Percentiles rank a stretch among this genome's conserved stretches.
These are phyloP conservation scores for Clathrus columnatus DNA, from an alignment of 768 basidiomycete species.

Conservation along the genomic window DNA sequence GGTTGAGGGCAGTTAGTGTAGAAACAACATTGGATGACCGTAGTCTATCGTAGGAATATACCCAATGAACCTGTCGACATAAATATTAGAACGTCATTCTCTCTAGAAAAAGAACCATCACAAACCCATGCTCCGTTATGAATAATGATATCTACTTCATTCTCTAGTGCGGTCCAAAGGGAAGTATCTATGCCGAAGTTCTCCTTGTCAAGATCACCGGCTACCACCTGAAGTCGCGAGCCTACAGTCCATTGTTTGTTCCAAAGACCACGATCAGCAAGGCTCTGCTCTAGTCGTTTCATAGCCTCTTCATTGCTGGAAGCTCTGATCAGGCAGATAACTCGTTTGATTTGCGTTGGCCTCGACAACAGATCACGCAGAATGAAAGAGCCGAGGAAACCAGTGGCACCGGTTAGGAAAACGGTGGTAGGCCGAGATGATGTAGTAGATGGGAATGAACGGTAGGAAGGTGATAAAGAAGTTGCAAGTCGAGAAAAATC, in stretches of 20 bases:
- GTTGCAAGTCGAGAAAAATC: constrained; percentile 62
- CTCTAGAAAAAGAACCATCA: constrained; percentile 13
- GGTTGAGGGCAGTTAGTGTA: constrained; percentile 73
- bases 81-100: background rate
- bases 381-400: constrained; percentile 93
- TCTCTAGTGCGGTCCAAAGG: constrained; percentile 58
- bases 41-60: constrained; percentile 93
- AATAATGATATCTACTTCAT: constrained; percentile 72
- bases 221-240: constrained; percentile 66
- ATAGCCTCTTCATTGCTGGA: constrained; percentile 52
- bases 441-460: constrained; percentile 51
- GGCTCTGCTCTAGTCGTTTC: constrained; percentile 59
- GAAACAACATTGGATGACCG: constrained; percentile 89
- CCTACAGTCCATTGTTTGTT: constrained; percentile 68
- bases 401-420: constrained; percentile 95
- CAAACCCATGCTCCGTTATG: constrained; percentile 96
- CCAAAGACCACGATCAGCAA: constrained; percentile 81
- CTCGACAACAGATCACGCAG: constrained; percentile 68
- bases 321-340: constrained; percentile 87
- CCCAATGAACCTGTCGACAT: constrained; percentile 81
- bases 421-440: constrained; percentile 51
- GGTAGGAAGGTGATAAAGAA: constrained; percentile 53
- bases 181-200: constrained; percentile 60
- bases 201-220: constrained; percentile 73
- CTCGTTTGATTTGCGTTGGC: constrained; percentile 60